These are phyloP conservation scores for Corymbia citriodora DNA, from an alignment of 441 rosid genomes.

Conservation along the genomic window DNA sequence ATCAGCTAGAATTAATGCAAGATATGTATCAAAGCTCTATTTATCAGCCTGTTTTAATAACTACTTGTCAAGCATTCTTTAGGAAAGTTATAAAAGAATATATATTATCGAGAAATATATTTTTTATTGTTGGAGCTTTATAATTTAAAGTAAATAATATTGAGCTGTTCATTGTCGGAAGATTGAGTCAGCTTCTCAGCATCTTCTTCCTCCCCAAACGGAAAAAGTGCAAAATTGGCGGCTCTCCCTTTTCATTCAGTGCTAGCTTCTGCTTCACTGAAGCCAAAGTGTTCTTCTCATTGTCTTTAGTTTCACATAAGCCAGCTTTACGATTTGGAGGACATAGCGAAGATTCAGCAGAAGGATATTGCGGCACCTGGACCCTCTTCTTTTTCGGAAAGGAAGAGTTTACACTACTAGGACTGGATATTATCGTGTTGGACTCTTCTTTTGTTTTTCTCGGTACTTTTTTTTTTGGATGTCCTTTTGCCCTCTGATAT, in stretches of 20 bases:
- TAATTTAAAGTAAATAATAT: background rate
- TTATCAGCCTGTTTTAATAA: background rate
- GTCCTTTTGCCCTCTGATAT: constrained; percentile 8
- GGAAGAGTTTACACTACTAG: constrained; percentile 43
- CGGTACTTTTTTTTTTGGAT: constrained; percentile 12
- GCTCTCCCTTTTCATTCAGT: constrained; percentile 28
- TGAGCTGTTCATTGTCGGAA: constrained; percentile 30
- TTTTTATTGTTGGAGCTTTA: background rate
- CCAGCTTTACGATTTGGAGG: constrained; percentile 11
- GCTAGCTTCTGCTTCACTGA: constrained; percentile 12
- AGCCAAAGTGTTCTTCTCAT: constrained; percentile 20
- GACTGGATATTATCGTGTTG: constrained; percentile 12
- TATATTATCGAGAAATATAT: background rate
- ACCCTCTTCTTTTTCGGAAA: constrained; percentile 84
- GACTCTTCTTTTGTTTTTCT: constrained; percentile 15
- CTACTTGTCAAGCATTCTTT: background rate
- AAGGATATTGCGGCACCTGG: constrained; percentile 52
- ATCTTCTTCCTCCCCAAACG: constrained; percentile 79
- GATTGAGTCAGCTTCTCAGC: constrained; percentile 43
- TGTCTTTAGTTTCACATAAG: constrained; percentile 8
- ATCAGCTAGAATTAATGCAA: fast-evolving
- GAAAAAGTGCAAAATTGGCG: constrained; percentile 53
- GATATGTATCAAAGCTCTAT: background rate
- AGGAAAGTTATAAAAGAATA: background rate
- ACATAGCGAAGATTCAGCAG: constrained; percentile 24